A percentile compares a stretch with the other conserved stretches of the same genome.
These are phyloP conservation scores for Schoenoplectus triqueter DNA, from an alignment of 202 grass and related monocot species.

Conservation along the genomic window DNA sequence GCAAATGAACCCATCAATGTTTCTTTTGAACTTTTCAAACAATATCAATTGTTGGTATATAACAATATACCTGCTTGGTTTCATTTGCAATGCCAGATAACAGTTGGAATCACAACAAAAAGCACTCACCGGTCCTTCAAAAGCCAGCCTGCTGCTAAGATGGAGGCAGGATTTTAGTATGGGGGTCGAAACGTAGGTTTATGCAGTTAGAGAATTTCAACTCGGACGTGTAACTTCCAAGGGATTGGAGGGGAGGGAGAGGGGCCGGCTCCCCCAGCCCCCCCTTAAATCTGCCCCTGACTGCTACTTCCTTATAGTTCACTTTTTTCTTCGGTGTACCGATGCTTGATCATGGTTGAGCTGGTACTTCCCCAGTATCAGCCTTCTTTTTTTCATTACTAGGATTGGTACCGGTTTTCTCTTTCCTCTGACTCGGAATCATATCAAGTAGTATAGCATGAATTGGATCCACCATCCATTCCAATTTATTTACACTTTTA, in stretches of 20 bases:
- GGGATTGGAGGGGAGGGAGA: too few species aligned
- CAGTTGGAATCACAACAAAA: not conserved
- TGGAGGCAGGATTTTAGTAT: too few species aligned
- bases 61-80: not conserved
- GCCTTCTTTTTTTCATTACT: not conserved
- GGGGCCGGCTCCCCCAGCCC: too few species aligned
- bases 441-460: slow-evolving; percentile 89
- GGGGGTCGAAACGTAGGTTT: too few species aligned
- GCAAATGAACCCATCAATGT: not conserved
- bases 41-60: not conserved
- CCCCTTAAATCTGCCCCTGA: too few species aligned
- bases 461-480: slow-evolving; percentile 78
- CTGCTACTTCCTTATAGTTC: slow-evolving; percentile 77
- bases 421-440: slow-evolving; percentile 60
- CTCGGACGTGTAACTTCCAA: too few species aligned
- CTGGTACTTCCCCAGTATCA: slow-evolving; percentile 22
- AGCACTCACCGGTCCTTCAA: slow-evolving; percentile 74
- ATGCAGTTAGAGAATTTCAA: too few species aligned
- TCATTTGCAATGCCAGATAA: not conserved
- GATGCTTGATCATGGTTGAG: slow-evolving; percentile 35
- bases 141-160: slow-evolving; percentile 42
- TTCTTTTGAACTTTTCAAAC: not conserved
- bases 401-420: slow-evolving; percentile 31
- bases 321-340: slow-evolving; percentile 79
- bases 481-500: slow-evolving; percentile 52